Conservation (phyloP, 1,139 yeast species). For the Candida pseudoviswanathii region DNA sequence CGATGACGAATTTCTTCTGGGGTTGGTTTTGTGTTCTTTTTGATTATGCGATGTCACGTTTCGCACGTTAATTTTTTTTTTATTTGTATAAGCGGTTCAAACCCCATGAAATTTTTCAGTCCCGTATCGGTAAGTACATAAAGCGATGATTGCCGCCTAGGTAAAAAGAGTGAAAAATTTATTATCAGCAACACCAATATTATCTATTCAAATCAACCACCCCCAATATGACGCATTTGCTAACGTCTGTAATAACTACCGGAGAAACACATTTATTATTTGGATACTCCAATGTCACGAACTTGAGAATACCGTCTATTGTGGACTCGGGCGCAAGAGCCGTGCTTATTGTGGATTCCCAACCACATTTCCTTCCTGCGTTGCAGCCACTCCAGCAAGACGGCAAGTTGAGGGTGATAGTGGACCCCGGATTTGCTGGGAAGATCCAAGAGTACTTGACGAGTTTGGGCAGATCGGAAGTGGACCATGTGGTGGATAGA, state of each 20-base stretch:
- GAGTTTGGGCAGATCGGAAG: constrained; percentile 62
- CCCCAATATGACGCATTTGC: constrained; percentile 32
- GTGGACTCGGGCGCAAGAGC: constrained; percentile 61
- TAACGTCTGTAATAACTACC: constrained; percentile 52
- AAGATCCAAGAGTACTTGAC: constrained; percentile 8
- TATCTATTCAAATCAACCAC: neutral
- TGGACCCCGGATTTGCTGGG: constrained; percentile 1
- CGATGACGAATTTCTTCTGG: neutral
- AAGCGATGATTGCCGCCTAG: no score
- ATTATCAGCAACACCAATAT: neutral
- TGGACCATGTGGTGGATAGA: constrained; percentile 66
- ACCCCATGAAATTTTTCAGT: neutral
- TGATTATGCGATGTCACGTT: constrained; percentile 5
- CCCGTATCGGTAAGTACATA: neutral
- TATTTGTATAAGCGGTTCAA: neutral
- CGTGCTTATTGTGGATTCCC: constrained; percentile 40
- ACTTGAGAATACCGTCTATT: constrained; percentile 52
- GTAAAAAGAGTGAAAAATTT: neutral
- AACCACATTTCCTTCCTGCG: constrained; percentile 22
- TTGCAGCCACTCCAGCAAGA: constrained; percentile 23
- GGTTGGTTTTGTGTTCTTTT: neutral
- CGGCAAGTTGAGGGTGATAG: constrained; percentile 26
- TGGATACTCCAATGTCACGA: constrained; percentile 55
- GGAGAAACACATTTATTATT: constrained; percentile 64
- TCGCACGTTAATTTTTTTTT: neutral